A percentile compares a stretch with the other conserved stretches of the same genome.
These are phyloP conservation scores for Neurospora sp. DNA, from an alignment of 2,329 filamentous ascomycete species.

Conservation along the genomic window DNA sequence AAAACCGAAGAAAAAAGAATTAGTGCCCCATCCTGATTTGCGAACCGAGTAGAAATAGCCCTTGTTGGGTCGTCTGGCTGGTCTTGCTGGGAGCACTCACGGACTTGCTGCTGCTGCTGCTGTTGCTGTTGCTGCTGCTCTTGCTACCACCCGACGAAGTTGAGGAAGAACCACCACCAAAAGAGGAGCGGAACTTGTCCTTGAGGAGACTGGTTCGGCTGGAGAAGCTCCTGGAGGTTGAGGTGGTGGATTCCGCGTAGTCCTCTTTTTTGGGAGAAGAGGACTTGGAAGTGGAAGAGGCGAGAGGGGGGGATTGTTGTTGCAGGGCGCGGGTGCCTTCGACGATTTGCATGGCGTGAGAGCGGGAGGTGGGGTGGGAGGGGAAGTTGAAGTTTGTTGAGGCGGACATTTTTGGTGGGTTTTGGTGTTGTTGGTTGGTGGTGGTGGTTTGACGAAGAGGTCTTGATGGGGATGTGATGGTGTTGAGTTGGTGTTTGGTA, in stretches of 20 bases:
- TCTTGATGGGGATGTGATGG: background rate
- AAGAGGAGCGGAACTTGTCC: conserved; percentile 8
- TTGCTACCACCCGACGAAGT: background rate
- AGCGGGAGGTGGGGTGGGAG: background rate
- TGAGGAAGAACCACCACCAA: background rate
- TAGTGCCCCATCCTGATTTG: background rate
- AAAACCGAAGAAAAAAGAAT: background rate
- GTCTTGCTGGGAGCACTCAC: too few relatives aligned
- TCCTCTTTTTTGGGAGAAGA: conserved; percentile 4
- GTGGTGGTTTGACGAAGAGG: background rate
- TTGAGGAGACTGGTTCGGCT: conserved; percentile 17
- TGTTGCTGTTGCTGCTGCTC: background rate
- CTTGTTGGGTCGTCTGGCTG: background rate
- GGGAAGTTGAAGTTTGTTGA: background rate
- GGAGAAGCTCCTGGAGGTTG: conserved; percentile 13
- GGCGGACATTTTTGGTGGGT: conserved; percentile 1
- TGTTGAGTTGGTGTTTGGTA: background rate
- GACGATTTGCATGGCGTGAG: background rate
- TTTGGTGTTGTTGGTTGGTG: background rate
- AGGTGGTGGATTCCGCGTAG: conserved; percentile 18
- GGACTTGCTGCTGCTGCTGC: background rate
- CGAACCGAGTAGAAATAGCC: background rate
- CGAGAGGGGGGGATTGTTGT: conserved; percentile 2
- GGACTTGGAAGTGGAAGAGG: background rate
- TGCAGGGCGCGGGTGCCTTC: background rate